Evolutionary conservation across 2,329 filamentous ascomycete species (phyloP), one percentile per base, ranked within the genome.

Genomic region (Zymoseptoria crescenta): DNA sequence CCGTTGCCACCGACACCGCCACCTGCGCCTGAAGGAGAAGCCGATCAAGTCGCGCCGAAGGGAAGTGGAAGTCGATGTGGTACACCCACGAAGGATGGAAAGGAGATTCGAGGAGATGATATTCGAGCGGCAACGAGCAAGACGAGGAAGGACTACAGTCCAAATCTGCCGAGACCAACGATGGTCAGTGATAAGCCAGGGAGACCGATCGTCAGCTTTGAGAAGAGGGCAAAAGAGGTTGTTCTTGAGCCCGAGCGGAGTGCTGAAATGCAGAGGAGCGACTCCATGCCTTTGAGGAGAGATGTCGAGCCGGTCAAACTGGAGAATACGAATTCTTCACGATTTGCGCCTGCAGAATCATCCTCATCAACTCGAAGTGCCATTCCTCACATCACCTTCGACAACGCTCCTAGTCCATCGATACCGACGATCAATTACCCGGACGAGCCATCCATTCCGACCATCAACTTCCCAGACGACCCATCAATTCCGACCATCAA

Each of bases 131-230:
- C 93, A 57, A 97, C 93, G 7, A 94, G 89, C 75, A 95, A 95
- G 83, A 87, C 81, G 72, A 79, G 94, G 64, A 91, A 86, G 73
- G 91, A 96, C 74, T 87, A 92, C 70, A 96, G 91, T 75, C 76
- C 86, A 59, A 95, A 89, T 72, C 80, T 97, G 62, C 93, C 92
- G 28, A 93, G 88, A 70, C 93, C 93, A 65, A 90, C 89, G 57
- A 87, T 89, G 70, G 92, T 97, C 74, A 96, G 91, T 77, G 88
- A 96, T 77, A 88, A 83, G 71, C 88, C 89, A 68, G 91, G 91
- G 68, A 86, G 93, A 72, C 93, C 93, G 64, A 97, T 97, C 80
- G 93, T 97, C 81, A 97, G 93, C 82, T 97, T 97, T 81, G 84
- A 96, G 76, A 83, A 83, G 70, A 88, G 85, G 80, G 83, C 85